Base-by-base conservation (phyloP, 352 stramenopile species). In the Phytopythium litorale region DNA sequence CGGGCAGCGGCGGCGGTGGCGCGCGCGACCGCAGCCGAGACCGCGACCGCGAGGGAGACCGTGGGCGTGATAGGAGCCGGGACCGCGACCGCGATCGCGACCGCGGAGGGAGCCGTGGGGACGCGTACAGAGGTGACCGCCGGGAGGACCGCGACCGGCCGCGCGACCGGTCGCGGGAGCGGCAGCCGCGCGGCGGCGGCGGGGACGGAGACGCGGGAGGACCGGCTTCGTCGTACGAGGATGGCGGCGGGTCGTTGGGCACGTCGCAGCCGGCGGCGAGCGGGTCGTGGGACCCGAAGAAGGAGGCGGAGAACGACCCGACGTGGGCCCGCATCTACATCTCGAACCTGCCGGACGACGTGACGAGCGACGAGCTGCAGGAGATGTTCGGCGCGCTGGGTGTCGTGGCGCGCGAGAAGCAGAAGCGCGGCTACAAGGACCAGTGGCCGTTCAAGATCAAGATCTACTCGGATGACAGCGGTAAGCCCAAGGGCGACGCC, bases 401-500 rank as follows among this genome's bases (percentile, higher is more conserved):
- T 28, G 64, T 94, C 33, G 83, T 96, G 49, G 87, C 85, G 7
- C 70, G 84, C 13, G 85, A 94, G 68, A 94, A 94, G 69, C 87
- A 94, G 63, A 93, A 93, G 69, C 81, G 87, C 48, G 87, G 85
- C 1, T 94, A 87, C 72, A 93, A 93, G 63, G 84, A 96, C 63
- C 84, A 96, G 62, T 96, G 87, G 85, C 87, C 87, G 37, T 96
- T 87, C 69, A 96, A 96, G 76, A 94, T 96, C 70, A 96, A 92
- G 66, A 79, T 96, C 33, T 96, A 96, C 68, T 83, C 82, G 62
- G 87, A 94, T 57, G 71, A 87, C 15, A 71, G 70, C 57, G 85
- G 85, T 12, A 58, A 81, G 43, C 68, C 74, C 48, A 96, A 96
- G 74, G 87, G 87, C 42, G 87, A 96, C 55, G 87, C 87, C 7